Evolutionary conservation across 2,329 filamentous ascomycete genomes (phyloP).

Genomic region (Apiospora marii): DNA sequence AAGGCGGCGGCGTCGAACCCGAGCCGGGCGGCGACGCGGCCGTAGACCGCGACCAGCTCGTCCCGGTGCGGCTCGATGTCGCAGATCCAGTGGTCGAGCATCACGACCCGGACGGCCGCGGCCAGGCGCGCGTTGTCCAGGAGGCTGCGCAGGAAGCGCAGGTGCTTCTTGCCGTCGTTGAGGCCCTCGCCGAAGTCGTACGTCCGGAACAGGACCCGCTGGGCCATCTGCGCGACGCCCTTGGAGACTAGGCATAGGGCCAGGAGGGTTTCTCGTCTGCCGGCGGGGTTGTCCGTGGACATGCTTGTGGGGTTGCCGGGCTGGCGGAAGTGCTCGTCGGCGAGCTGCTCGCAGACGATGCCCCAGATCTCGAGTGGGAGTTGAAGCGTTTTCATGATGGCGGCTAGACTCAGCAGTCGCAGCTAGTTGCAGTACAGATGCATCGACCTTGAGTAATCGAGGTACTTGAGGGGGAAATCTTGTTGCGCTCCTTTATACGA

Average conservation of each 20-base stretch:
- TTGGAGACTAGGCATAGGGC: background rate
- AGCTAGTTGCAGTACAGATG: too few relatives aligned
- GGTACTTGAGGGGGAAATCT: background rate
- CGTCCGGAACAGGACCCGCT: background rate
- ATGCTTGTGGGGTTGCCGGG: background rate
- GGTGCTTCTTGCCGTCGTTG: background rate
- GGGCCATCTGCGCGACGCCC: background rate
- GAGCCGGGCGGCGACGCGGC: slow-evolving; percentile 1
- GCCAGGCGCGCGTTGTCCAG: background rate
- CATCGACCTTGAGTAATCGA: background rate
- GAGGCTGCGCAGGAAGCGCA: slow-evolving; percentile 1
- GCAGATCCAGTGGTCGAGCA: background rate
- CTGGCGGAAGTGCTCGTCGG: background rate
- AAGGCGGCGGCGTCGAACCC: background rate
- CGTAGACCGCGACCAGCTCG: background rate
- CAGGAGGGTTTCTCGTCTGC: background rate
- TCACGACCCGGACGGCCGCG: background rate
- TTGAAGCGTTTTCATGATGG: background rate
- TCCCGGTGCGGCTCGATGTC: background rate
- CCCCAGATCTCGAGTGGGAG: background rate
- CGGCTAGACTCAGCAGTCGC: too few relatives aligned
- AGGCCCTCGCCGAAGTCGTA: background rate
- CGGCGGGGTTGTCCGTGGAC: background rate
- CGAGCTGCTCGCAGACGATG: background rate
- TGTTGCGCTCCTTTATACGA: background rate